These are phyloP conservation scores for Corrigiola litoralis DNA, from an alignment of 179 eudicot genomes.

Conservation along the genomic window DNA sequence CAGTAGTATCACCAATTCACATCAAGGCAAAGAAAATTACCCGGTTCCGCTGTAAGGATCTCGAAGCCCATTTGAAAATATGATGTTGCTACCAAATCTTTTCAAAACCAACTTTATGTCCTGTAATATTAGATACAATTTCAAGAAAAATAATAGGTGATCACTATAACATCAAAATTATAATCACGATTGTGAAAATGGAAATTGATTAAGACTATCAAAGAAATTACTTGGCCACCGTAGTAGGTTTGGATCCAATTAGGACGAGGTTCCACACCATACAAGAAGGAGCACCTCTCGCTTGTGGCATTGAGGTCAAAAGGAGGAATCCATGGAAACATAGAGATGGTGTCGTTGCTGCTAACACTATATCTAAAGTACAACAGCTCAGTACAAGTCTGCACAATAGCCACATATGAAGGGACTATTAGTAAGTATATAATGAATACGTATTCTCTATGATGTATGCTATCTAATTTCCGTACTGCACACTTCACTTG, in stretches of 20 bases:
- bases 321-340: constrained; percentile 4
- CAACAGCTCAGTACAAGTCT: constrained; percentile 6
- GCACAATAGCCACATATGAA: no score
- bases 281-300: constrained; percentile 15
- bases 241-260: constrained; percentile 48
- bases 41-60: constrained; percentile 63
- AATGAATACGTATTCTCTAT: no score
- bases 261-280: constrained; percentile 42
- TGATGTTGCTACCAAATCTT: constrained; percentile 60
- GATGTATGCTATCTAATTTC: no score
- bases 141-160: neutral
- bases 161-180: neutral
- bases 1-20: neutral
- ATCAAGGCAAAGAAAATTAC: constrained; percentile 21
- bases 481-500: no score
- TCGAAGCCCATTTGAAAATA: constrained; percentile 58
- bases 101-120: constrained; percentile 36
- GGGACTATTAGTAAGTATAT: no score
- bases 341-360: constrained; percentile 1
- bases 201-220: neutral
- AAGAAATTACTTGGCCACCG: constrained; percentile 41
- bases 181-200: neutral
- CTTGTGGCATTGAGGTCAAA: neutral
- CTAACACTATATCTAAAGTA: neutral
- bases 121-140: constrained; percentile 20